phyloP scores from a whole-genome alignment of 129 eudicot genomes.

The Rutidosis leptorrhynchoides region DNA sequence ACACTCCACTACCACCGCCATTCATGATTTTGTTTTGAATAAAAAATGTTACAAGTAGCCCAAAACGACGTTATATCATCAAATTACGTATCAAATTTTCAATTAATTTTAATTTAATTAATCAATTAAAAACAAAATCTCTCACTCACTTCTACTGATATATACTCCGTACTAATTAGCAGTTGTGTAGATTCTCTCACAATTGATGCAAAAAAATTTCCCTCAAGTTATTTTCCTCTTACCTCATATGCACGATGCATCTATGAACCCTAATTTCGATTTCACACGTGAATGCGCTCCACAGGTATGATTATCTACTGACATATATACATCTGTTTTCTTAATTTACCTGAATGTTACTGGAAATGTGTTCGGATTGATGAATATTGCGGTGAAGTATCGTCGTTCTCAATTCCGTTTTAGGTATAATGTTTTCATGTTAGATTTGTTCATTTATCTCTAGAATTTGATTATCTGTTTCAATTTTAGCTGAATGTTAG shows the following conservation, averaged over 20 bases:
- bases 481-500: not conserved
- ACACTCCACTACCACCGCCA: conserved; percentile 28
- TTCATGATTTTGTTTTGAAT: conserved; percentile 20
- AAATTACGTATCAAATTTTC: too few relatives aligned
- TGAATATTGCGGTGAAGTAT: not conserved
- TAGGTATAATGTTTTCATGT: not conserved
- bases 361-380: not conserved
- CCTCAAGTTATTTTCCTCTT: not conserved
- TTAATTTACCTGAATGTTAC: conserved; percentile 1
- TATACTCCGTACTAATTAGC: too few relatives aligned
- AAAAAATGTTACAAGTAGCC: conserved; percentile 5
- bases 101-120: too few relatives aligned
- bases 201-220: conserved; percentile 7
- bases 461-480: not conserved
- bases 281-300: conserved; percentile 24
- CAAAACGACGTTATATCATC: not conserved
- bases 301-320: conserved; percentile 30
- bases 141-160: not conserved
- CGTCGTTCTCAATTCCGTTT: not conserved
- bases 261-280: conserved; percentile 34
- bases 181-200: not conserved
- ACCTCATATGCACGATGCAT: conserved; percentile 12
- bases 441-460: not conserved
- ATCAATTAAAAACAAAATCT: too few relatives aligned
- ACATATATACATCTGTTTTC: not conserved